phyloP scores from a whole-genome alignment of 2,329 filamentous ascomycete species.

The Hysterium pulicare region DNA sequence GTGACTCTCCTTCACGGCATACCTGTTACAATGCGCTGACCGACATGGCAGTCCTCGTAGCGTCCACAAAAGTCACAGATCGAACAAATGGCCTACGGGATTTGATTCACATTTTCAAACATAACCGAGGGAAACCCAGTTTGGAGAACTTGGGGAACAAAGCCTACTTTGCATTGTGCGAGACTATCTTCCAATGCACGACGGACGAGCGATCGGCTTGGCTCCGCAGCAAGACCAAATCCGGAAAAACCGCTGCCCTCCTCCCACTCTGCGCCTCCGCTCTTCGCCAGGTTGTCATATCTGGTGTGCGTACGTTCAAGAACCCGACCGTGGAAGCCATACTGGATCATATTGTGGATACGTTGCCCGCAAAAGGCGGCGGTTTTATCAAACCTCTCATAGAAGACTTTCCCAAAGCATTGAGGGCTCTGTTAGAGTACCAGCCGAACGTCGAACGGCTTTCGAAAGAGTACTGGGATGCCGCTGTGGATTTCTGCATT shows the following conservation, averaged over 20 bases:
- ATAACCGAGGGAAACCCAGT: conserved; percentile 46
- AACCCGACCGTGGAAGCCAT: conserved; percentile 75
- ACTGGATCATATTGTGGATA: conserved; percentile 77
- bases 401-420: conserved; percentile 73
- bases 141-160: conserved; percentile 63
- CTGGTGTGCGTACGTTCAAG: conserved; percentile 65
- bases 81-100: conserved; percentile 53
- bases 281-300: conserved; percentile 67
- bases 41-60: conserved; percentile 25
- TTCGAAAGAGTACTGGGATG: conserved; percentile 64
- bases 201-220: conserved; percentile 65
- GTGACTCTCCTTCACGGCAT: conserved; percentile 16
- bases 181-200: conserved; percentile 70
- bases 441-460: conserved; percentile 79
- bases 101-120: conserved; percentile 54
- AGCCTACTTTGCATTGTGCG: conserved; percentile 76
- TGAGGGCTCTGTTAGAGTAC: conserved; percentile 67
- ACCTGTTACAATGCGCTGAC: too few species aligned
- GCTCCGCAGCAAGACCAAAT: conserved; percentile 48
- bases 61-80: conserved; percentile 34
- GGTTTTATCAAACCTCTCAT: conserved; percentile 66
- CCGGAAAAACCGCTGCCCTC: conserved; percentile 40
- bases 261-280: conserved; percentile 68
- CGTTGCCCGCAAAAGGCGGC: conserved; percentile 60
- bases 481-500: conserved; percentile 68